These are phyloP conservation scores for Tilletiaria anomala DNA, from an alignment of 1,284 basidiomycete species.

Conservation along the genomic window DNA sequence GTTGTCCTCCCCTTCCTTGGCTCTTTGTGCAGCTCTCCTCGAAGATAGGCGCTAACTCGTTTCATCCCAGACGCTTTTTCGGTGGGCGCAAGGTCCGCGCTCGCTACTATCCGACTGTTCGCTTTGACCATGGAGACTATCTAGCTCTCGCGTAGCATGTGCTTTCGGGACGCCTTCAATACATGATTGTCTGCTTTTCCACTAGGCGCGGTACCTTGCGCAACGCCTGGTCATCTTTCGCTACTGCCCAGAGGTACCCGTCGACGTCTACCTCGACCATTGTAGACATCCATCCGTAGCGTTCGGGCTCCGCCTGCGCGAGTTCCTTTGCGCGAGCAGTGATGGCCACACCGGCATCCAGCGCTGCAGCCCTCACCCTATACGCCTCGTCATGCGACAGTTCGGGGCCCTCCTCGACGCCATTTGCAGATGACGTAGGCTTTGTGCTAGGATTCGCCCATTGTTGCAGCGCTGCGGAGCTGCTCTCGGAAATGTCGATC, in stretches of 20 bases:
- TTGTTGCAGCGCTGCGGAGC: conserved; percentile 2
- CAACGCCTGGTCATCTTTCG: conserved; percentile 21
- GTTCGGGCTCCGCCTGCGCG: conserved; percentile 1
- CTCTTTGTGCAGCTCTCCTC: too few species aligned
- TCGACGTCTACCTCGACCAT: conserved; percentile 31
- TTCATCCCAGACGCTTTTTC: too few species aligned
- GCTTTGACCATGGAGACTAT: conserved; percentile 1
- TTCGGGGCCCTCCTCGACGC: conserved; percentile 7
- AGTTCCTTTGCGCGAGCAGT: conserved; percentile 12
- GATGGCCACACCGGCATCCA: conserved; percentile 17
- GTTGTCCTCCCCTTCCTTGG: too few species aligned
- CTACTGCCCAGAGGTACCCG: conserved; percentile 30
- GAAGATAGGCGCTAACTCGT: too few species aligned
- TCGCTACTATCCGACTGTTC: not conserved
- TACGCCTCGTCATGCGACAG: conserved; percentile 23
- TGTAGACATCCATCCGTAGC: conserved; percentile 8
- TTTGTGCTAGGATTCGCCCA: conserved; percentile 1
- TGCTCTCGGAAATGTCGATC: conserved; percentile 48
- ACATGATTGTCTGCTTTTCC: conserved; percentile 16
- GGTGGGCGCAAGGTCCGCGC: conserved; percentile 8
- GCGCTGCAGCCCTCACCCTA: conserved; percentile 17
- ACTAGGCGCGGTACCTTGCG: conserved; percentile 22
- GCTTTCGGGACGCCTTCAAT: too few species aligned
- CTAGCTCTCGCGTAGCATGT: too few species aligned
- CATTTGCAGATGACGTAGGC: not conserved